phyloP scores from a whole-genome alignment of 805 yeast species.

The Kodamaea restingae region DNA sequence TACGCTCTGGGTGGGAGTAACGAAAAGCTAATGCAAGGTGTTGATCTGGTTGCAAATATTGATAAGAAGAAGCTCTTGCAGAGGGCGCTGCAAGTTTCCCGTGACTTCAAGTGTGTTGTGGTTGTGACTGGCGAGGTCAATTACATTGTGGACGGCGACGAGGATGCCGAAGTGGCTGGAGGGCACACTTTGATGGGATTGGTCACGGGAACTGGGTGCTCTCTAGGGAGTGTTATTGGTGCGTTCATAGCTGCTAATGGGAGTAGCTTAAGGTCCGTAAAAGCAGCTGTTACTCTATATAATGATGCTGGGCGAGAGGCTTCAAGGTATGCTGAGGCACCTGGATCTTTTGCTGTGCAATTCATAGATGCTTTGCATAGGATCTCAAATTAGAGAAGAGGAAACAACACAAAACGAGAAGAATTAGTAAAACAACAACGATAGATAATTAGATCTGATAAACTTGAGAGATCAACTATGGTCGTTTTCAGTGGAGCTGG shows the following conservation, averaged over 20 bases:
- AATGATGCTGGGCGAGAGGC: slow-evolving; percentile 53
- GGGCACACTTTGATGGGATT: slow-evolving; percentile 61
- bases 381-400: not conserved
- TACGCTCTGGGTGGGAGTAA: slow-evolving; percentile 10
- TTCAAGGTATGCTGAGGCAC: slow-evolving; percentile 47
- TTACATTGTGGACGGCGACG: slow-evolving; percentile 20
- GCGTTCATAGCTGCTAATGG: slow-evolving; percentile 45
- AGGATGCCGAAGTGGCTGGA: slow-evolving; percentile 42
- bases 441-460: not conserved
- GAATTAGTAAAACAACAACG: not conserved
- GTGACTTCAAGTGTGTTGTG: slow-evolving; percentile 51
- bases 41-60: slow-evolving; percentile 46
- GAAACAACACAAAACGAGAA: not conserved
- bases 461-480: too few relatives aligned
- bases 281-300: slow-evolving; percentile 53
- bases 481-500: too few relatives aligned
- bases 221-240: slow-evolving; percentile 70
- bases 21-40: slow-evolving; percentile 58
- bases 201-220: slow-evolving; percentile 82
- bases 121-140: slow-evolving; percentile 62
- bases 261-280: slow-evolving; percentile 32
- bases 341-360: slow-evolving; percentile 49
- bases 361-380: slow-evolving; percentile 42
- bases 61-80: slow-evolving; percentile 22
- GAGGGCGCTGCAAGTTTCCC: slow-evolving; percentile 49